Evolutionary conservation across 768 basidiomycete genomes (phyloP).

Genomic region (Leccinum pellstonianum): DNA sequence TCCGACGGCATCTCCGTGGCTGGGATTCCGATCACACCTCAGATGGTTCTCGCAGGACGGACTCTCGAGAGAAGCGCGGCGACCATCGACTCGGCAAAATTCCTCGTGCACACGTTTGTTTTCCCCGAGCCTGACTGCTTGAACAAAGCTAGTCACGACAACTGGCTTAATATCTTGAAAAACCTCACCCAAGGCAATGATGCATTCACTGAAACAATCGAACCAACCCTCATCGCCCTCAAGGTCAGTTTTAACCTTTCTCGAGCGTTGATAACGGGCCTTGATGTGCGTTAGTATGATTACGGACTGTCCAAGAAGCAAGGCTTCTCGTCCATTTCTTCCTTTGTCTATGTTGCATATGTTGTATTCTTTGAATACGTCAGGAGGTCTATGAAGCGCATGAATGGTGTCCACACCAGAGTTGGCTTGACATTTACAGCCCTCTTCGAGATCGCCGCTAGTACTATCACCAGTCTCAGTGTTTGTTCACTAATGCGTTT

Average conservation of each 20-base stretch:
- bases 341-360: conserved; percentile 76
- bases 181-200: conserved; percentile 39
- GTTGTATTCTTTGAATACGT: conserved; percentile 73
- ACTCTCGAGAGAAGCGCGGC: conserved; percentile 48
- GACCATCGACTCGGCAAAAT: conserved; percentile 63
- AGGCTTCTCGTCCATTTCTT: conserved; percentile 60
- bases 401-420: conserved; percentile 86
- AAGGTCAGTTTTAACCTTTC: conserved; percentile 36
- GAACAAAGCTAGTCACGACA: conserved; percentile 55
- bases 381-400: conserved; percentile 68
- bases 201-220: conserved; percentile 40
- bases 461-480: conserved; percentile 91
- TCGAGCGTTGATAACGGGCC: not conserved
- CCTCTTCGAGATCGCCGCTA: conserved; percentile 85
- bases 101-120: conserved; percentile 79
- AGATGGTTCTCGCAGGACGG: conserved; percentile 77
- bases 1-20: conserved; percentile 53
- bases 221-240: conserved; percentile 44
- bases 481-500: conserved; percentile 90
- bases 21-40: conserved; percentile 63
- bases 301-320: conserved; percentile 45
- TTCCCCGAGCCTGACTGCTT: conserved; percentile 76
- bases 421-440: conserved; percentile 93
- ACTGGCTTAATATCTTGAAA: conserved; percentile 60
- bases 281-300: conserved; percentile 46